These are phyloP conservation scores for Ophiorrhiza pumila DNA, from an alignment of 257 asterid genomes.

Conservation along the genomic window DNA sequence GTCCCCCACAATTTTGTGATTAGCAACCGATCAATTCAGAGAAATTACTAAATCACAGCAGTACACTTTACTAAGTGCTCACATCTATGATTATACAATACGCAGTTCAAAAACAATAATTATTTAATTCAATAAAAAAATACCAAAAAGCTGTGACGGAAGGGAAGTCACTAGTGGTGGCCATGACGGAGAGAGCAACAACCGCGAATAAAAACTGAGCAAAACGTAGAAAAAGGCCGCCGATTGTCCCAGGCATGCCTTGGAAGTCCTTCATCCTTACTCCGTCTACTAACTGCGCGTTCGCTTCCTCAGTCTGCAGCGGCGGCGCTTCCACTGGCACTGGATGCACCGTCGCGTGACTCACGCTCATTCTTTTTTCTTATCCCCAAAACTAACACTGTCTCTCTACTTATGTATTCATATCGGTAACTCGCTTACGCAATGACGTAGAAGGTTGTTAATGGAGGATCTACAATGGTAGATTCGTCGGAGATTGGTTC, in stretches of 20 bases:
- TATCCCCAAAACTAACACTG: neutral
- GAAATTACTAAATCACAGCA: neutral
- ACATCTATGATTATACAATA: neutral
- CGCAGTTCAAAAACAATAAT: neutral
- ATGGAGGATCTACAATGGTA: neutral
- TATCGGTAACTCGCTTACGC: neutral
- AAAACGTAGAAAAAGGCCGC: constrained; percentile 73
- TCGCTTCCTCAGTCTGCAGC: constrained; percentile 79
- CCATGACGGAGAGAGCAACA: constrained; percentile 80
- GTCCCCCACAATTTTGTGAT: neutral
- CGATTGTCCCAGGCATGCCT: constrained; percentile 97
- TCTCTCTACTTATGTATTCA: constrained; percentile 13
- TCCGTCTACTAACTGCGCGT: constrained; percentile 43
- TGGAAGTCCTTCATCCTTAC: constrained; percentile 92
- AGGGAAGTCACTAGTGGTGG: constrained; percentile 86
- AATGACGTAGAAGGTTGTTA: neutral
- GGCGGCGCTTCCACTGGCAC: constrained; percentile 96
- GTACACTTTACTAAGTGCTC: neutral
- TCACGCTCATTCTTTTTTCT: constrained; percentile 50
- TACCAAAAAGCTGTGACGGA: constrained; percentile 99
- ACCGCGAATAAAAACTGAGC: constrained; percentile 69
- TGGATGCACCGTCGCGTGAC: constrained; percentile 93
- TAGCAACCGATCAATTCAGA: too few species aligned
- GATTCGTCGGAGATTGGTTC: constrained; percentile 1
- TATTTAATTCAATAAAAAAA: neutral